phyloP scores from a whole-genome alignment of 768 basidiomycete species.

The Calocybe gangraenosa region DNA sequence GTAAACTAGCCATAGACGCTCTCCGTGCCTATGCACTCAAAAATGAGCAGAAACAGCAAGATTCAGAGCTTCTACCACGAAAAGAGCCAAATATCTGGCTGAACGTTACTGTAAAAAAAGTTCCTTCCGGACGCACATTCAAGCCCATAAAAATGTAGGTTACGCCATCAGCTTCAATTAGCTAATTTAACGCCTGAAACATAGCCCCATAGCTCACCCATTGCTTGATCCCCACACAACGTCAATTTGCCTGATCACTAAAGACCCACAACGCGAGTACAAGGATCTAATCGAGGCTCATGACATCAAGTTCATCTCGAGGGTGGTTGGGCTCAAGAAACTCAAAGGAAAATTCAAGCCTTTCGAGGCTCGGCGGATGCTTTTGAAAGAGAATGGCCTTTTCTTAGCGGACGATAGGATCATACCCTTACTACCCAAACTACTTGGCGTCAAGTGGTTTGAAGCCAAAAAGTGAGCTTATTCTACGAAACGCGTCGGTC shows the following conservation, averaged over 20 bases:
- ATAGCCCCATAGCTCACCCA: conserved; percentile 72
- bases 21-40: conserved; percentile 69
- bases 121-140: conserved; percentile 66
- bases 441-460: conserved; percentile 90
- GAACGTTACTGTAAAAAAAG: conserved; percentile 80
- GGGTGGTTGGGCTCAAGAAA: conserved; percentile 89
- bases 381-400: conserved; percentile 85
- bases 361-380: conserved; percentile 75
- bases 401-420: conserved; percentile 94
- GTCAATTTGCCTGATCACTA: conserved; percentile 86
- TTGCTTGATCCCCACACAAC: conserved; percentile 79
- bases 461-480: conserved; percentile 86
- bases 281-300: conserved; percentile 83
- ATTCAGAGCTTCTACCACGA: conserved; percentile 68
- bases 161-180: not conserved
- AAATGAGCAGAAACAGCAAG: conserved; percentile 57
- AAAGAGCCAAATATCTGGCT: conserved; percentile 90
- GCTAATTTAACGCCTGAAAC: not conserved
- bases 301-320: conserved; percentile 83
- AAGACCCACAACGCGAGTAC: conserved; percentile 94
- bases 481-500: not conserved
- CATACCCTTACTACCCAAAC: conserved; percentile 77
- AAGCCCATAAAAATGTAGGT: conserved; percentile 86
- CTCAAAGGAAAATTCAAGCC: conserved; percentile 91
- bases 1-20: conserved; percentile 73